phyloP scores from a whole-genome alignment of 768 basidiomycete species.

The Mycena crocata region DNA sequence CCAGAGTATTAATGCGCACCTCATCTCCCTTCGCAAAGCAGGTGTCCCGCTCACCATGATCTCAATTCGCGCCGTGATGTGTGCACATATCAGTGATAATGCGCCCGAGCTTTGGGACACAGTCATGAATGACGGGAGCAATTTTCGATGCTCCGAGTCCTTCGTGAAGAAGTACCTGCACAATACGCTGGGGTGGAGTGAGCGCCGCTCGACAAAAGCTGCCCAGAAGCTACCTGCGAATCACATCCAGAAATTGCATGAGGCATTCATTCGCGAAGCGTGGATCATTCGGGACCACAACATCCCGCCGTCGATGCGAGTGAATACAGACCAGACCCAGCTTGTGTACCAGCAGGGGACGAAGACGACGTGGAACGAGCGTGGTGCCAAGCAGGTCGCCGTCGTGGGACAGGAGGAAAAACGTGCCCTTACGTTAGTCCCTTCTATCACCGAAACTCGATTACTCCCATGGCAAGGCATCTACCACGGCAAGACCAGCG shows the following conservation, averaged over 20 bases:
- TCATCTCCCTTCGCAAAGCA: constrained; percentile 33
- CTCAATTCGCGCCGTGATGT: constrained; percentile 42
- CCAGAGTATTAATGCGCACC: constrained; percentile 27
- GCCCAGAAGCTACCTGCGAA: constrained; percentile 50
- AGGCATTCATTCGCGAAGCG: constrained; percentile 38
- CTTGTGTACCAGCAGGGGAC: constrained; percentile 39
- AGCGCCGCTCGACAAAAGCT: constrained; percentile 43
- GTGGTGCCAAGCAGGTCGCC: constrained; percentile 49
- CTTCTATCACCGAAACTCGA: constrained; percentile 45
- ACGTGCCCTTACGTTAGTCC: constrained; percentile 52
- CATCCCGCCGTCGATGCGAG: constrained; percentile 41
- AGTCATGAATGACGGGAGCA: constrained; percentile 36
- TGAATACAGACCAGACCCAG: constrained; percentile 55
- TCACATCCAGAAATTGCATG: constrained; percentile 33
- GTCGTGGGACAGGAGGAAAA: constrained; percentile 53
- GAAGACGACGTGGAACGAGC: constrained; percentile 43
- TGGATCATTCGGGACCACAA: constrained; percentile 39
- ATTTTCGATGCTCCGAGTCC: constrained; percentile 41
- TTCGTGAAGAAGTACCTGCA: constrained; percentile 28
- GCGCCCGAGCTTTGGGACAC: constrained; percentile 42
- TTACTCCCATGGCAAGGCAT: constrained; percentile 54
- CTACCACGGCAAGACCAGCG: constrained; percentile 43
- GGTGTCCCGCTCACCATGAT: constrained; percentile 41
- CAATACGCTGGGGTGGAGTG: constrained; percentile 38
- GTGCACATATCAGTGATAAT: constrained; percentile 39